Evolutionary conservation across 805 yeast species (phyloP).

Genomic region (Pichia pseudocactophila): DNA sequence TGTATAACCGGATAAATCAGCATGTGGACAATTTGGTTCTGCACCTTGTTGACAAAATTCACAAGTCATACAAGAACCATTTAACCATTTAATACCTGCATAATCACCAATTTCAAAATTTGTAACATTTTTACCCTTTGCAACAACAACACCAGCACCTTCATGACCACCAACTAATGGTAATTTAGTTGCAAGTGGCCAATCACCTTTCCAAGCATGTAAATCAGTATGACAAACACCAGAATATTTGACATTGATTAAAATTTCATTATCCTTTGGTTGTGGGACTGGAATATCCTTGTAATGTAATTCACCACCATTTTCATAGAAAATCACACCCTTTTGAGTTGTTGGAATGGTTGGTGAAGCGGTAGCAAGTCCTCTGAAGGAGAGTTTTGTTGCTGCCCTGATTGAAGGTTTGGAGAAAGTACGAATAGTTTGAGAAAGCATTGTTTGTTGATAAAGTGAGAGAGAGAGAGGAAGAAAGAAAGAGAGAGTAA

Average conservation of each 20-base stretch:
- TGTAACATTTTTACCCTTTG: slow-evolving; percentile 56
- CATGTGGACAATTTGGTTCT: slow-evolving; percentile 65
- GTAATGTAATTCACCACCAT: slow-evolving; percentile 56
- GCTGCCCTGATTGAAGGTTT: slow-evolving; percentile 1
- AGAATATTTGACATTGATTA: slow-evolving; percentile 74
- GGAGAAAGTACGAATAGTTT: background rate
- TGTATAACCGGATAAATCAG: slow-evolving; percentile 77
- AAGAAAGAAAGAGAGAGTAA: background rate
- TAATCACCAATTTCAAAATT: slow-evolving; percentile 71
- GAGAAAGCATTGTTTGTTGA: background rate
- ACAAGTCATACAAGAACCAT: slow-evolving; percentile 68
- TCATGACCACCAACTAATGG: slow-evolving; percentile 87
- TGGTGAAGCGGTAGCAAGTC: slow-evolving; percentile 11
- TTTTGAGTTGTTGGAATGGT: slow-evolving; percentile 58
- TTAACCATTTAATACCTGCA: slow-evolving; percentile 82
- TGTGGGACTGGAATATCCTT: slow-evolving; percentile 72
- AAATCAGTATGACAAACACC: slow-evolving; percentile 94
- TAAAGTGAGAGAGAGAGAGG: background rate
- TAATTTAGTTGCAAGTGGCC: slow-evolving; percentile 70
- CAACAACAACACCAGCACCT: slow-evolving; percentile 83
- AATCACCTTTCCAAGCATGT: slow-evolving; percentile 92
- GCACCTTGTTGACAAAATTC: slow-evolving; percentile 60
- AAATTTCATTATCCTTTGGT: slow-evolving; percentile 69
- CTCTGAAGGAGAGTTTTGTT: slow-evolving; percentile 3
- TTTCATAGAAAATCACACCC: slow-evolving; percentile 59